Conservation (phyloP, 768 basidiomycete genomes). For the Calvatia gigantea region DNA sequence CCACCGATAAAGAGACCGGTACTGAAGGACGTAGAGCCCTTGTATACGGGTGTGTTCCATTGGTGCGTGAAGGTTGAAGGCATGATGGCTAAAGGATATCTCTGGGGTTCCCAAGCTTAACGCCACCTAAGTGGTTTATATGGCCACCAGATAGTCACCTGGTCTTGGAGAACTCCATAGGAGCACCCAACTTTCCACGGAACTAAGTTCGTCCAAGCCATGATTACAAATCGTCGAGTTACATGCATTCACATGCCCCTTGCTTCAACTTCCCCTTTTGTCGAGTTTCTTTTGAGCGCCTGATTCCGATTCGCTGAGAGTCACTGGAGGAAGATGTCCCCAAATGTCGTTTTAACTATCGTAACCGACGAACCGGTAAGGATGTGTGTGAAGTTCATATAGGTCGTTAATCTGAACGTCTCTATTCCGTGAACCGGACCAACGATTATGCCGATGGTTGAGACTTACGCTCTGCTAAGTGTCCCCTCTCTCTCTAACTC, state of each 20-base stretch:
- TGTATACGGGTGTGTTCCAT: slow-evolving; percentile 51
- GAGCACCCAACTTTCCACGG: neutral
- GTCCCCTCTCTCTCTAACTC: too few relatives aligned
- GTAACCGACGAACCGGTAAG: too few relatives aligned
- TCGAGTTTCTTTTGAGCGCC: neutral
- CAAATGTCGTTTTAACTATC: too few relatives aligned
- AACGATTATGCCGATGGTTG: too few relatives aligned
- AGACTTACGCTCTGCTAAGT: too few relatives aligned
- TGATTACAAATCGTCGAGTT: slow-evolving; percentile 1
- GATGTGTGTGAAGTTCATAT: too few relatives aligned
- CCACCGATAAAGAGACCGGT: slow-evolving; percentile 77
- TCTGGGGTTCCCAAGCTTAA: neutral
- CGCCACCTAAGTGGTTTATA: neutral
- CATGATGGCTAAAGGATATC: slow-evolving; percentile 19
- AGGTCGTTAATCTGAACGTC: too few relatives aligned
- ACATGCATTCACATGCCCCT: neutral
- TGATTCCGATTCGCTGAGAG: neutral
- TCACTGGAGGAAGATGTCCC: neutral
- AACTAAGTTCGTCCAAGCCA: neutral
- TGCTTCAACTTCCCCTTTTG: neutral
- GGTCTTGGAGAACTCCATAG: neutral
- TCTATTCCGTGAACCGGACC: too few relatives aligned
- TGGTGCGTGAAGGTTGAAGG: slow-evolving; percentile 38
- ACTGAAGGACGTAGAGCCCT: slow-evolving; percentile 52
- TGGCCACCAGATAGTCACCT: neutral